Conservation (phyloP, 108 stramenopile species). For the Cyclotella cryptica region DNA sequence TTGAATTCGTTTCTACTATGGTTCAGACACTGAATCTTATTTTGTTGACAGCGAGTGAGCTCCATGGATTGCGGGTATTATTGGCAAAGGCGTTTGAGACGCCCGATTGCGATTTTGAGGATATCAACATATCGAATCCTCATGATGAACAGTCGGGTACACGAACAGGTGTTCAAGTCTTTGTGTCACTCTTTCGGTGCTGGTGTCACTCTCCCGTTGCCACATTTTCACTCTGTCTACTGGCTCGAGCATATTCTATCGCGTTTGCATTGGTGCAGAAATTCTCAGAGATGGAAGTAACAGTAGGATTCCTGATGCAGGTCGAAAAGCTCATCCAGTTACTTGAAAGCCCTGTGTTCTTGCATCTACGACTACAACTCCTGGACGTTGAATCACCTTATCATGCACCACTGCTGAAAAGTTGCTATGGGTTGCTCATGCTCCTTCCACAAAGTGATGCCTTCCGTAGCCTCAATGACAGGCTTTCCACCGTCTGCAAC, state of each 20-base stretch:
- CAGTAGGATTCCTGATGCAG: constrained; percentile 98
- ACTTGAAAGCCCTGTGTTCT: constrained; percentile 97
- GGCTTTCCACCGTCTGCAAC: constrained; percentile 89
- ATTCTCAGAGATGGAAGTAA: constrained; percentile 91
- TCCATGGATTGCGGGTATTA: constrained; percentile 84
- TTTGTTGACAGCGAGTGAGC: constrained; percentile 94
- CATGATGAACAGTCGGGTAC: constrained; percentile 41
- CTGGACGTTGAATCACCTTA: constrained; percentile 89
- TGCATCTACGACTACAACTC: constrained; percentile 95
- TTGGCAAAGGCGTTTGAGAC: constrained; percentile 64
- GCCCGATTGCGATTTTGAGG: constrained; percentile 24
- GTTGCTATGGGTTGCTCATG: constrained; percentile 95
- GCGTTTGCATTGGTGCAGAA: constrained; percentile 91
- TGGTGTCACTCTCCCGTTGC: constrained; percentile 99
- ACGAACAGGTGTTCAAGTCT: constrained; percentile 70
- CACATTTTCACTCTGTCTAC: constrained; percentile 94
- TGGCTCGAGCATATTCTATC: constrained; percentile 95
- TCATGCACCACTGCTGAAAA: constrained; percentile 91
- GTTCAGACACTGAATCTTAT: constrained; percentile 98
- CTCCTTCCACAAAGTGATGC: constrained; percentile 95
- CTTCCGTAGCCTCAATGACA: constrained; percentile 85
- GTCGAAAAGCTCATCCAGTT: constrained; percentile 97
- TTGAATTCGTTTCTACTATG: constrained; percentile 96
- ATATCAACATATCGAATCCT: constrained; percentile 16
- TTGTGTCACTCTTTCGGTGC: constrained; percentile 88